A percentile compares a stretch with the other conserved stretches of the same genome.
Evolutionary conservation across 306 rosid genomes (phyloP).

Genomic region (Pueraria montana): DNA sequence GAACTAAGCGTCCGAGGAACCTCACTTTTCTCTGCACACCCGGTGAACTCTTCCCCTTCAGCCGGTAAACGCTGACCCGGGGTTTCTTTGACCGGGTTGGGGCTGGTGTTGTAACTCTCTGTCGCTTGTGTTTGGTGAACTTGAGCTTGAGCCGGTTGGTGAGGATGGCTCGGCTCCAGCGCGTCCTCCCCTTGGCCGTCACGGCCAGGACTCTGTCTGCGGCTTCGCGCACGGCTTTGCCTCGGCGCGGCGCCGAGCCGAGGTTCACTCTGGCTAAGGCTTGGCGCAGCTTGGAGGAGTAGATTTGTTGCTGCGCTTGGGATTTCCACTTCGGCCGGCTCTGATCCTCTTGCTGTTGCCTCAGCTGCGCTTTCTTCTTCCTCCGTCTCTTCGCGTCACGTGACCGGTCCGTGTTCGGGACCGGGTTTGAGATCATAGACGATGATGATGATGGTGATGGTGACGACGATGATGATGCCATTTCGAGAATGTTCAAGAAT

Average conservation of each 20-base stretch:
- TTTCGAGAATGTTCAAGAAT: slow-evolving; percentile 17
- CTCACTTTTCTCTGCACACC: slow-evolving; percentile 74
- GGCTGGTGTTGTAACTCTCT: slow-evolving; percentile 45
- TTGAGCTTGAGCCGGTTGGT: slow-evolving; percentile 76
- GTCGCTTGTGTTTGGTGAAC: slow-evolving; percentile 65
- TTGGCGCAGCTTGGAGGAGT: slow-evolving; percentile 75
- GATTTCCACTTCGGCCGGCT: slow-evolving; percentile 77
- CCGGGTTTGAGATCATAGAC: slow-evolving; percentile 59
- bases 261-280: slow-evolving; percentile 70
- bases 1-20: slow-evolving; percentile 79
- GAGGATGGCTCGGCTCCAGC: slow-evolving; percentile 95
- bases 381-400: slow-evolving; percentile 68
- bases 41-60: slow-evolving; percentile 74
- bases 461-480: slow-evolving; percentile 57
- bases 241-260: slow-evolving; percentile 48
- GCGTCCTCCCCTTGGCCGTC: slow-evolving; percentile 82
- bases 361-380: slow-evolving; percentile 69
- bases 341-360: slow-evolving; percentile 53
- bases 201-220: slow-evolving; percentile 86
- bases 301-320: slow-evolving; percentile 77
- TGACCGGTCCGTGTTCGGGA: slow-evolving; percentile 59
- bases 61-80: slow-evolving; percentile 66
- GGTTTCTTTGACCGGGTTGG: slow-evolving; percentile 65
- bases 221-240: slow-evolving; percentile 80
- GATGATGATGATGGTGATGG: neutral